Base-by-base conservation (phyloP, 352 stramenopile species). In the Plasmopara viticola region DNA sequence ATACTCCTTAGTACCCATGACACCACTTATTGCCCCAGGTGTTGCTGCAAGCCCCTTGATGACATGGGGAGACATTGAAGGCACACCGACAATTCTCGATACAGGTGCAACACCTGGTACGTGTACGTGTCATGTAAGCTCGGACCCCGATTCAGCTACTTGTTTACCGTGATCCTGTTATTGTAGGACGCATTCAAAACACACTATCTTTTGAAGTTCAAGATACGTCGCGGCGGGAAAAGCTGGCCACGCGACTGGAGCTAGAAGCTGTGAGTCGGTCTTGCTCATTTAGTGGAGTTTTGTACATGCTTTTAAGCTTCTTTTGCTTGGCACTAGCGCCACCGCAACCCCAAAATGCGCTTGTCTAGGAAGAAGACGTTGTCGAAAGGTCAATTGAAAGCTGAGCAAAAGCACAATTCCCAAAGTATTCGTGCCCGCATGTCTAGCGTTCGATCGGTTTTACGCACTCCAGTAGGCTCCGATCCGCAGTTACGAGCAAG, bases 61-160 rank as follows among this genome's bases (percentile, higher is more conserved):
- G 73, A 94, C 84, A 0, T 94, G 84, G 84, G 84, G 84, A 29
- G 73, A 84, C 13, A 92, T 94, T 51, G 84, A 90, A 72, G 74
- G 62, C 17, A 94, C 84, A 14, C 84, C 84, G 7, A 74, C 81
- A 51, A 69, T 78, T 38, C 61, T 92, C 10, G 64, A 73, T 15
- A 51, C 63, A 6, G 18, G 56, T 35, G 54, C 58, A 3, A 74
- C 63, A 2, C 58, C 68, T 72, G 67, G 81, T 91, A 56, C 5
- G 50, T 50, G 4, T 2, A 42, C 6, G 10, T 20, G 6, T 14
- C 39, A 39, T 34, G n/a, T 33, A 33, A 35, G 7, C 6, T 35
- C 29, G 14, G 1, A 39, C 3, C 6, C 8, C 13, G 28, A 39
- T 14, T n/a, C 30, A 30, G 51, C 4, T 6, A 35, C 1, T 7